Evolutionary conservation across 2,329 filamentous ascomycete genomes (phyloP), one percentile per base, ranked within the genome.

Genomic region (Fusarium nematophilum): DNA sequence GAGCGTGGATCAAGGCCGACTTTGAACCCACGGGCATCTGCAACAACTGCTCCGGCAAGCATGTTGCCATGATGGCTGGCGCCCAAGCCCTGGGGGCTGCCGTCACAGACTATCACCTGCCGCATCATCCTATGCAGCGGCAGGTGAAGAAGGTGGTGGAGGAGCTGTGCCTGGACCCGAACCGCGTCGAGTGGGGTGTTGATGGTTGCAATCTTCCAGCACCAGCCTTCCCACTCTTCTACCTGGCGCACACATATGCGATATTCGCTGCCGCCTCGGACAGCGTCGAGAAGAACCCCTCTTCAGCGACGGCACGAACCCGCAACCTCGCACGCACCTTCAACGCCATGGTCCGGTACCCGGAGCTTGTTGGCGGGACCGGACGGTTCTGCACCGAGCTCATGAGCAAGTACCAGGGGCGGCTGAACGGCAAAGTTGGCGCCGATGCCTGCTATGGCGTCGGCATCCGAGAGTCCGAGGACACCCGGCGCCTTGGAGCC

Each of bases 31-130:
- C 74, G 0, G 67, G 68, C 0, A 64, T 81, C 0, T 74, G 70
- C 42, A 82, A 77, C 45, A 81, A 81, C 53, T 83, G 79, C 56
- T 81, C 79, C 0, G 80, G 79, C 1, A 83, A 83, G 33, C 79
- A 83, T 58, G 76, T 70, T 3, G 79, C 76, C 1, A 82, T 82
- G 78, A 62, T 82, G 17, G 79, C 75, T 1, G 80, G 75, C 2
- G 71, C 79, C 0, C 71, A 67, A 23, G 72, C 74, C 0, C 44
- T 82, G 0, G 75, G 72, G 1, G 73, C 66, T 6, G 38, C 49
- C 0, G 48, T 73, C 3, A 50, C 17, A 0, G 67, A 64, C 33
- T 81, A 81, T 55, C 77, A 81, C 39, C 53, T 71, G 0, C 56
- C 70, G 0, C 55, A 57, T 0, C 73, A 79, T 52, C 75, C 76